Conservation (phyloP, 1,139 yeast species). For the Taiozyma onychis region DNA sequence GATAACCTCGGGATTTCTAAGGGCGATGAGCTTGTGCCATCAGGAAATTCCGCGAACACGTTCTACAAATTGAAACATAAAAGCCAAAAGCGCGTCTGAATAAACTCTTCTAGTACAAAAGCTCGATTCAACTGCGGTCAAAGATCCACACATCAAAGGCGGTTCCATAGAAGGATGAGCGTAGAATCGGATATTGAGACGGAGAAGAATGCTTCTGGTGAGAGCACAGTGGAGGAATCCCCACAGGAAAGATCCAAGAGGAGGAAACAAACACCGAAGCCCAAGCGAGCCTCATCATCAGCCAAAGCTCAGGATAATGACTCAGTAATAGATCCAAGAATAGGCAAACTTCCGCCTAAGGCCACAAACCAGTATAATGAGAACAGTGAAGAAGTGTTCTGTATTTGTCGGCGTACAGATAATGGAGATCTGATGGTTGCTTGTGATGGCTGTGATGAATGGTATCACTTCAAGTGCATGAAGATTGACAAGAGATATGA, state of each 20-base stretch:
- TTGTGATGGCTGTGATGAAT: constrained; percentile 93
- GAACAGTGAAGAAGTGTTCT: constrained; percentile 59
- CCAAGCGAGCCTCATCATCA: not conserved
- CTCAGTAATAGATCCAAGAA: constrained; percentile 2
- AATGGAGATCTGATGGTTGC: constrained; percentile 82
- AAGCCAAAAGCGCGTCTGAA: not conserved
- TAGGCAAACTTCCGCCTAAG: constrained; percentile 8
- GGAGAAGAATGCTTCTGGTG: constrained; percentile 2
- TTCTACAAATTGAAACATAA: not conserved
- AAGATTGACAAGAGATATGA: constrained; percentile 48
- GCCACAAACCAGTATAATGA: constrained; percentile 15
- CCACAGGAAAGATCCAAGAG: constrained; percentile 2
- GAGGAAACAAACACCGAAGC: not conserved
- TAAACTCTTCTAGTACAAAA: not conserved
- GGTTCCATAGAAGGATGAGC: not conserved
- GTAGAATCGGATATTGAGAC: constrained; percentile 5
- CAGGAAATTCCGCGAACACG: not conserved
- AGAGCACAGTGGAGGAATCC: constrained; percentile 5
- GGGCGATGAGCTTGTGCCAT: not conserved
- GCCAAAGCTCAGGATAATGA: not conserved
- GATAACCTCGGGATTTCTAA: not conserved
- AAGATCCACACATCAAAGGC: not conserved
- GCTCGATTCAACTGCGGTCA: not conserved
- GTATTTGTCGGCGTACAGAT: constrained; percentile 78
- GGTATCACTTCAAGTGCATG: constrained; percentile 88